Evolutionary conservation across 352 stramenopile genomes (phyloP), one percentile per base, ranked within the genome.

Genomic region (Discostella stelligera): DNA sequence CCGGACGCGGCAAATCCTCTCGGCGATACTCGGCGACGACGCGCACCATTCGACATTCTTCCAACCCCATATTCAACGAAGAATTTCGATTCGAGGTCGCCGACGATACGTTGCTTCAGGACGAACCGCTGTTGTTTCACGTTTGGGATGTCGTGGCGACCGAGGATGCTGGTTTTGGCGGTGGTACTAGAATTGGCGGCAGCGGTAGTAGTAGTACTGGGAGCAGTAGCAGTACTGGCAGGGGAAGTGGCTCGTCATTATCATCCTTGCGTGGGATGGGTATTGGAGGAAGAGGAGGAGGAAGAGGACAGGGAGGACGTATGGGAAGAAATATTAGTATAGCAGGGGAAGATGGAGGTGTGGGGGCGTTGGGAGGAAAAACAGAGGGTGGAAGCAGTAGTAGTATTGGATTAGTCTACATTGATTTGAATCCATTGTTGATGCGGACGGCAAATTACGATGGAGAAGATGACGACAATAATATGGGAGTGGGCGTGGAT

Each of bases 31-130:
- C 75, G 8, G 84, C 84, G 14, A 83, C 82, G 49, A 93, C 88
- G 1, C 79, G 84, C 21, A 81, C 88, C 7, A 75, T 80, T 58
- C 67, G 68, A 41, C 56, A 75, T 25, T 83, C 93, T 48, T 84
- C 98, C 7, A 96, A 98, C 87, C 97, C 97, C n/a, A 89, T 94
- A 18, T 99, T 95, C 95, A 95, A 98, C 79, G 95, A 98, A 80
- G 96, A 99, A 79, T 98, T 98, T 82, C 94, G 96, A 71, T 99
- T 99, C 80, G 96, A 99, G 69, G 95, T 99, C 48, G 94, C 94
- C 18, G 96, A 98, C 83, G 97, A 99, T 87, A 97, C 94, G 16
- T 88, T 98, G 21, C 84, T 99, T 25, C 96, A 99, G 89, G 97
- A 98, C 80, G 96, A 98, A 71, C 97, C 97, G 16, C 95, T 99